These are phyloP conservation scores for Monilinia aucupariae DNA, from an alignment of 2,329 filamentous ascomycete species.

Conservation along the genomic window DNA sequence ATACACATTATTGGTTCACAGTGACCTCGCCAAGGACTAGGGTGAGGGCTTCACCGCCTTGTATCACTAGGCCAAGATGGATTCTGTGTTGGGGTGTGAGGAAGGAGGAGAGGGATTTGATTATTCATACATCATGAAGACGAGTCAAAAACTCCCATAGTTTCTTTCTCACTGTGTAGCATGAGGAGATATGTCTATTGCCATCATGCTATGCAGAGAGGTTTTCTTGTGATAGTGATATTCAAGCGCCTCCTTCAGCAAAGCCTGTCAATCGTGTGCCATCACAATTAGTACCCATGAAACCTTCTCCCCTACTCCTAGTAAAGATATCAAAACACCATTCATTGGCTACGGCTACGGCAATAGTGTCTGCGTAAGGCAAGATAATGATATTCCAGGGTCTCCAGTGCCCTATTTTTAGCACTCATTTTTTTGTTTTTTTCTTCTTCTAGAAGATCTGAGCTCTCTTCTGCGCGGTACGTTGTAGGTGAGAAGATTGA, in stretches of 20 bases:
- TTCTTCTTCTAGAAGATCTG: constrained; percentile 10
- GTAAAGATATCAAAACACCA: neutral
- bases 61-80: neutral
- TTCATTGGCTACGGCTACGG: neutral
- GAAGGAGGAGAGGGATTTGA: neutral
- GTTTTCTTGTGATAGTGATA: neutral
- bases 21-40: neutral
- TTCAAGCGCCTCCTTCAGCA: neutral
- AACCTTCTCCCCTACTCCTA: neutral
- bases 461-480: neutral
- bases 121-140: neutral
- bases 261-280: constrained; percentile 9
- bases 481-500: neutral
- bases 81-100: neutral
- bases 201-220: neutral
- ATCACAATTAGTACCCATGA: neutral
- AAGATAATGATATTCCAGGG: neutral
- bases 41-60: neutral
- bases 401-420: constrained; percentile 3
- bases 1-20: neutral
- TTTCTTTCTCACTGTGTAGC: neutral
- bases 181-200: neutral
- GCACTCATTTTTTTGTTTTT: neutral
- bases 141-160: neutral
- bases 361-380: neutral